Conservation (phyloP, 306 rosid species). For the Amphicarpaea edgeworthii region DNA sequence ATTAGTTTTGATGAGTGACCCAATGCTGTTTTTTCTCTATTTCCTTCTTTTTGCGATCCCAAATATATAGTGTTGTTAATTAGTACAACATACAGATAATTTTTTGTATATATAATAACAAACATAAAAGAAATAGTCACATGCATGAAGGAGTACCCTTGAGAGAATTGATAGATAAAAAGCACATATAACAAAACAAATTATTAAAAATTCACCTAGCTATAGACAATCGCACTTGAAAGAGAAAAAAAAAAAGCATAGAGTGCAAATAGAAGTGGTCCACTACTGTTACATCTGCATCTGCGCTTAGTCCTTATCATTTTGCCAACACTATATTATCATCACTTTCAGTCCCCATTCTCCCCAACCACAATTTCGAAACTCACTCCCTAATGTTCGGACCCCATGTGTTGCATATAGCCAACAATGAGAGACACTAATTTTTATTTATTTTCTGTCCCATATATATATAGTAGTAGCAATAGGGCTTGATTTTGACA, state of each 20-base stretch:
- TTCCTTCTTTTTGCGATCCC: background rate
- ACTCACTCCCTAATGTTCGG: constrained; percentile 40
- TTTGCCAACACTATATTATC: constrained; percentile 25
- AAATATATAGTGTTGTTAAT: background rate
- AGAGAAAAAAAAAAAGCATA: background rate
- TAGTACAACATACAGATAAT: background rate
- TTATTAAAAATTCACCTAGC: background rate
- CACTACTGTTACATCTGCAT: constrained; percentile 17
- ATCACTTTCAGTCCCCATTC: constrained; percentile 39
- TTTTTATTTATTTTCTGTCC: background rate
- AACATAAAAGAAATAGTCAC: background rate
- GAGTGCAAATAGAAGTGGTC: constrained; percentile 42
- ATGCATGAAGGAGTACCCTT: background rate
- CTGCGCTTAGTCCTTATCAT: constrained; percentile 52
- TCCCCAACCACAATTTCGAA: constrained; percentile 52
- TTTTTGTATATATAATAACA: background rate
- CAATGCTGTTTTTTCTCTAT: background rate
- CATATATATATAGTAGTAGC: background rate
- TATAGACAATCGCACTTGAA: constrained; percentile 13
- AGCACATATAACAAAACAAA: background rate
- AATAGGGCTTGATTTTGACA: constrained; percentile 43
- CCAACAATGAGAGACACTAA: constrained; percentile 29
- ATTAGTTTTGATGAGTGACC: background rate
- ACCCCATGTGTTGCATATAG: constrained; percentile 50
- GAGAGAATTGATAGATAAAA: constrained; percentile 4